Evolutionary conservation across 2,329 filamentous ascomycete genomes (phyloP).

Genomic region (Cladosporium sp.): DNA sequence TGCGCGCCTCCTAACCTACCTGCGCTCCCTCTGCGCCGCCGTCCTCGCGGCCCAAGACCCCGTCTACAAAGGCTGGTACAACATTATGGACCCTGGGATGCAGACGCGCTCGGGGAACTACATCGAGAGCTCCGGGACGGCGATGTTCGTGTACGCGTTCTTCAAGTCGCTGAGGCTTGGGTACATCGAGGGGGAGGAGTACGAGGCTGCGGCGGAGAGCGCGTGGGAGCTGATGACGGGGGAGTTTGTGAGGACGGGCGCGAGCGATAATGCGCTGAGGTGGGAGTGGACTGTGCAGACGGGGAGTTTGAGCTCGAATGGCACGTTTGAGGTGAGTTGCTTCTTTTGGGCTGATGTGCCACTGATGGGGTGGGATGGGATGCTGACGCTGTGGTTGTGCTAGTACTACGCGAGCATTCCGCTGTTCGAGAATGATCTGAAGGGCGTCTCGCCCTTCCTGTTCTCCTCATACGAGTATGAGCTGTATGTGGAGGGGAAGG

Average conservation of each 20-base stretch:
- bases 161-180: conserved; percentile 42
- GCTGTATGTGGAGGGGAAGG: conserved; percentile 4
- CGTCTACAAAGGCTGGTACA: conserved; percentile 48
- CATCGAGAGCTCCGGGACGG: conserved; percentile 51
- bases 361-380: too few relatives aligned
- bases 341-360: background rate
- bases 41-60: conserved; percentile 35
- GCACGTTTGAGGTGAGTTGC: conserved; percentile 42
- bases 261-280: conserved; percentile 40
- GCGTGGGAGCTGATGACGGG: conserved; percentile 38
- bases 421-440: conserved; percentile 20
- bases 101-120: conserved; percentile 43
- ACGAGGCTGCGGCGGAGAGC: conserved; percentile 32
- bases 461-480: conserved; percentile 22
- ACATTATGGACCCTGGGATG: conserved; percentile 39
- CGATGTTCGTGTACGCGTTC: conserved; percentile 51
- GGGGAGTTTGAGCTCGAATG: conserved; percentile 45
- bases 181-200: conserved; percentile 20
- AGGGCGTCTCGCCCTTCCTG: conserved; percentile 20
- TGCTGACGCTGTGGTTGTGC: too few relatives aligned
- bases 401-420: conserved; percentile 22
- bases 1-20: conserved; percentile 32
- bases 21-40: conserved; percentile 32
- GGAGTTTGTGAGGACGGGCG: conserved; percentile 41
- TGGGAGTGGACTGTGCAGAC: conserved; percentile 48